These are phyloP conservation scores for Aspergillus neoniger DNA, from an alignment of 2,329 filamentous ascomycete species.

Conservation along the genomic window DNA sequence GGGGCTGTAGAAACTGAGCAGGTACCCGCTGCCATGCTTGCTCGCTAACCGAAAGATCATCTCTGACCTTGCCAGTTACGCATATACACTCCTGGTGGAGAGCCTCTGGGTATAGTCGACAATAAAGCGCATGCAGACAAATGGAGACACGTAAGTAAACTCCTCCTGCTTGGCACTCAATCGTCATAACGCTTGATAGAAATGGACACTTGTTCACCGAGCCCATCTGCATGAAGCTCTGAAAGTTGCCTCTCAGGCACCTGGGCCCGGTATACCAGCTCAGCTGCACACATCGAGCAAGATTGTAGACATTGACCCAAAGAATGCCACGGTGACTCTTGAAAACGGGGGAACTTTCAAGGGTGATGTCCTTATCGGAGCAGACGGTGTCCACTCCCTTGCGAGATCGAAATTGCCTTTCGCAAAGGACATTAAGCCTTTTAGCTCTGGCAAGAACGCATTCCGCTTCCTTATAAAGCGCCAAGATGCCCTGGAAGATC, in stretches of 20 bases:
- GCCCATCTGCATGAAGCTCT: conserved; percentile 56
- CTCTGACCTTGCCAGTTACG: conserved; percentile 29
- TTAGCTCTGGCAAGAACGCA: conserved; percentile 56
- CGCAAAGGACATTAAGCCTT: conserved; percentile 36
- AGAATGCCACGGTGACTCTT: conserved; percentile 47
- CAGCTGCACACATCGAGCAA: conserved; percentile 47
- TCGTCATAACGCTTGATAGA: conserved; percentile 20
- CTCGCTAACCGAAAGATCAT: too few species aligned
- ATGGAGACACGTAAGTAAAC: conserved; percentile 35
- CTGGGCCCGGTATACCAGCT: conserved; percentile 41
- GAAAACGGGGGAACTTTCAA: conserved; percentile 47
- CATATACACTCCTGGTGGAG: conserved; percentile 44
- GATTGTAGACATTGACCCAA: conserved; percentile 48
- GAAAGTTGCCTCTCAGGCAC: conserved; percentile 49
- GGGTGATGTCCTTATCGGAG: conserved; percentile 57
- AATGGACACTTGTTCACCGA: conserved; percentile 58
- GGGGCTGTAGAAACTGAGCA: conserved; percentile 42
- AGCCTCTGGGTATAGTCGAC: conserved; percentile 31
- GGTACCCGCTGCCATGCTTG: conserved; percentile 17
- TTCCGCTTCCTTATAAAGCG: conserved; percentile 59
- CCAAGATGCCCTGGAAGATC: conserved; percentile 46
- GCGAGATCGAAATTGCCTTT: conserved; percentile 32
- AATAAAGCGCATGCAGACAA: conserved; percentile 22
- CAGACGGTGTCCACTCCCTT: conserved; percentile 54
- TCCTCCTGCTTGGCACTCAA: too few species aligned